Percentiles rank a stretch among this genome's conserved stretches.
phyloP scores from a whole-genome alignment of 768 basidiomycete species.

The Butyriboletus loyo region DNA sequence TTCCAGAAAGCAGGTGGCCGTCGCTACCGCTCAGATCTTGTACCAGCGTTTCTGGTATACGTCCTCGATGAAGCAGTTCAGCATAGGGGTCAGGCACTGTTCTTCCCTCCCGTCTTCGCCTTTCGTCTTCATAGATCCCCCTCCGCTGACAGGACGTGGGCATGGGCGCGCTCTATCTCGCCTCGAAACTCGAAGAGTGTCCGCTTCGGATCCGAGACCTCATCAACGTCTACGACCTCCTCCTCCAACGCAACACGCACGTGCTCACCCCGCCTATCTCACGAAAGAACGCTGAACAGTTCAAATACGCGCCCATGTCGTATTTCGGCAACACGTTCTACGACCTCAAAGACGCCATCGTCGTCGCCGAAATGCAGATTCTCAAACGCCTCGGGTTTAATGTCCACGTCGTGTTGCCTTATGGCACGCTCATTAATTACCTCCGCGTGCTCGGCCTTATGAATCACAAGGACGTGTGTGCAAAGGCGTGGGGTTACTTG shows the following conservation, averaged over 20 bases:
- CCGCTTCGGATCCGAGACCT: slow-evolving; percentile 90
- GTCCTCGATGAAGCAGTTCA: slow-evolving; percentile 91
- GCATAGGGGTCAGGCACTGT: slow-evolving; percentile 70
- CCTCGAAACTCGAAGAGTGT: slow-evolving; percentile 91
- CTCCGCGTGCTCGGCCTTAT: slow-evolving; percentile 86
- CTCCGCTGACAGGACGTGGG: slow-evolving; percentile 63
- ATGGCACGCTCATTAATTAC: slow-evolving; percentile 94
- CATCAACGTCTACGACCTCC: slow-evolving; percentile 89
- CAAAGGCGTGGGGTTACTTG: slow-evolving; percentile 87
- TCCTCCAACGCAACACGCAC: slow-evolving; percentile 73
- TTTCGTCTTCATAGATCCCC: slow-evolving; percentile 8
- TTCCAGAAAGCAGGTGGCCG: slow-evolving; percentile 88
- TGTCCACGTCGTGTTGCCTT: slow-evolving; percentile 88
- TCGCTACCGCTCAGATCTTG: slow-evolving; percentile 93
- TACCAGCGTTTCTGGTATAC: slow-evolving; percentile 98
- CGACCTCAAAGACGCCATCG: slow-evolving; percentile 90
- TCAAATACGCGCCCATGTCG: slow-evolving; percentile 81
- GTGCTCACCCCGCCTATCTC: slow-evolving; percentile 29
- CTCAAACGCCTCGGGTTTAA: slow-evolving; percentile 95
- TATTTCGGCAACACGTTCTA: slow-evolving; percentile 90
- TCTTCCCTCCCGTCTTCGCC: slow-evolving; percentile 2
- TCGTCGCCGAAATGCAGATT: slow-evolving; percentile 96
- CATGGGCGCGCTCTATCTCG: slow-evolving; percentile 85
- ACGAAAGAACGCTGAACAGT: slow-evolving; percentile 30
- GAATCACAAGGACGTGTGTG: slow-evolving; percentile 63